A percentile compares a stretch with the other conserved stretches of the same genome.
Evolutionary conservation across 106 monocot genomes (phyloP).

Genomic region (Ottelia alismoides): DNA sequence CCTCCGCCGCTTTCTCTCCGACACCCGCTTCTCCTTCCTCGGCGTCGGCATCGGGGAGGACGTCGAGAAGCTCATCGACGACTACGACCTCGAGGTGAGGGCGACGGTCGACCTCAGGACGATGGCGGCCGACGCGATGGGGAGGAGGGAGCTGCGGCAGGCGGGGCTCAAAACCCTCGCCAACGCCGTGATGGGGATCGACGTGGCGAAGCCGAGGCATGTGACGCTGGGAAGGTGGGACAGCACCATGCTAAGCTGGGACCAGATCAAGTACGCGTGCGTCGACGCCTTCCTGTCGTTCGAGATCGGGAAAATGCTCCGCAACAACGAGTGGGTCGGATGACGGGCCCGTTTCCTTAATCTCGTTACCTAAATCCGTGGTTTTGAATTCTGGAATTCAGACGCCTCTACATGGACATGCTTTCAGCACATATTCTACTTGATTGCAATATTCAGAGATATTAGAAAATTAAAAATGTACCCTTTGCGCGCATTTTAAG

Average conservation of each 20-base stretch:
- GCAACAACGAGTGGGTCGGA: too few relatives aligned
- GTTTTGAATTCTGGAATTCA: too few relatives aligned
- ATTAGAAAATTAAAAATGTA: too few relatives aligned
- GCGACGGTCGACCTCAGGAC: conserved; percentile 24
- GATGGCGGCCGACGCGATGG: conserved; percentile 19
- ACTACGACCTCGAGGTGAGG: conserved; percentile 8
- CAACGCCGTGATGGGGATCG: conserved; percentile 18
- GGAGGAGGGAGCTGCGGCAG: conserved; percentile 14
- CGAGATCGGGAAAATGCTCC: conserved; percentile 34
- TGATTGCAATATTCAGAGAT: too few relatives aligned
- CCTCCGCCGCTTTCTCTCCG: conserved; percentile 13
- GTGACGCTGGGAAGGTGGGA: conserved; percentile 39
- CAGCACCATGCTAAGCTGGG: not conserved
- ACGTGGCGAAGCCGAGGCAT: conserved; percentile 16
- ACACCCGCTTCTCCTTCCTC: conserved; percentile 29
- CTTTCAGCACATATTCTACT: too few relatives aligned
- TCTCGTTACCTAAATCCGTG: too few relatives aligned
- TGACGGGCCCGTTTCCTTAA: too few relatives aligned
- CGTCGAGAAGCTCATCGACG: conserved; percentile 20
- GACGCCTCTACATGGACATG: too few relatives aligned
- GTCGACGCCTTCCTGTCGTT: conserved; percentile 50
- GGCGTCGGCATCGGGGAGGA: conserved; percentile 43
- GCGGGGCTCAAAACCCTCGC: conserved; percentile 32
- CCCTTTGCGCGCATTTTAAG: too few relatives aligned
- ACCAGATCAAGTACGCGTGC: conserved; percentile 34